Evolutionary conservation across 2,329 filamentous ascomycete species (phyloP).

Genomic region (Phialophora expanda): DNA sequence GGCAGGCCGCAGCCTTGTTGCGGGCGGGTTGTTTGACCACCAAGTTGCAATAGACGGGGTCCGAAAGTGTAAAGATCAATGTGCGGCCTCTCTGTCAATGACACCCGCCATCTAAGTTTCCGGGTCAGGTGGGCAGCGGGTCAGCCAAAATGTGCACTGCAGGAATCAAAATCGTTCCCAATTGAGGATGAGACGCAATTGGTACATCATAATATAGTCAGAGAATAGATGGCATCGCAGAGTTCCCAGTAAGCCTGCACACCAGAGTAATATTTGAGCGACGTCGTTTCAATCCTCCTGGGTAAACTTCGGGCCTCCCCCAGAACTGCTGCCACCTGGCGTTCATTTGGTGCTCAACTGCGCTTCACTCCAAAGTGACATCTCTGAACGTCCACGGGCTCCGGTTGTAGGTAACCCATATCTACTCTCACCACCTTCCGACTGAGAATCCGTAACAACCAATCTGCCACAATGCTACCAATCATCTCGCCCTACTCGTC

Average conservation of each 20-base stretch:
- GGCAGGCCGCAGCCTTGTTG: neutral
- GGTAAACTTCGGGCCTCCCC: conserved; percentile 4
- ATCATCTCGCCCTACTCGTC: conserved; percentile 61
- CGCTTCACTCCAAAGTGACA: neutral
- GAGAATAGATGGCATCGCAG: neutral
- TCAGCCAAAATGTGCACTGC: neutral
- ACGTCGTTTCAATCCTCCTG: neutral
- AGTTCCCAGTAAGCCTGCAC: neutral
- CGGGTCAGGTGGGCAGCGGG: neutral
- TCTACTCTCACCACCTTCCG: neutral
- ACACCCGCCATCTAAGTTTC: neutral
- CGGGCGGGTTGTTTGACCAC: neutral
- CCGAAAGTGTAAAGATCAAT: neutral
- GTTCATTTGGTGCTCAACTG: neutral
- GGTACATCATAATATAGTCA: neutral
- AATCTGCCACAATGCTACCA: conserved; percentile 65
- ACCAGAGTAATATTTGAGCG: neutral
- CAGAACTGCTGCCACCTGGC: conserved; percentile 17
- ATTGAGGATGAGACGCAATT: neutral
- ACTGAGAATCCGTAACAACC: neutral
- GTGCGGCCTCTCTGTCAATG: neutral
- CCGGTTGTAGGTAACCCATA: neutral
- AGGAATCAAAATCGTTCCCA: too few species aligned
- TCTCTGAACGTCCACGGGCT: neutral
- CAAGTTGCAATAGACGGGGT: neutral